These are phyloP conservation scores for Myriosclerotinia scirpicola DNA, from an alignment of 2,329 filamentous ascomycete genomes.

Conservation along the genomic window DNA sequence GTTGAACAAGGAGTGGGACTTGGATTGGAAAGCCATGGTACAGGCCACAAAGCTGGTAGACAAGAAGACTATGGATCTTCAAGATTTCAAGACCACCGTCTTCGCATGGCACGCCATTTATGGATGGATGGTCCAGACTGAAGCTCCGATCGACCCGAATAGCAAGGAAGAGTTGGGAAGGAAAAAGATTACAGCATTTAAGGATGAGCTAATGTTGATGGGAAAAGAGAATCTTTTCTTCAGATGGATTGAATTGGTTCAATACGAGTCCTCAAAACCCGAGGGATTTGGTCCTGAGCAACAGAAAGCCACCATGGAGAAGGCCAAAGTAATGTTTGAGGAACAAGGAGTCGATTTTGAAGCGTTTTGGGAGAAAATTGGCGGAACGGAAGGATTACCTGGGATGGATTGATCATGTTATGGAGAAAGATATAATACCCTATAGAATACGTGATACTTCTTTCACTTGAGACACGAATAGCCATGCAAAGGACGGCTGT, in stretches of 20 bases:
- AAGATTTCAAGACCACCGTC: slow-evolving; percentile 71
- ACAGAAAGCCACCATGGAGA: slow-evolving; percentile 69
- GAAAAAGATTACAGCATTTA: slow-evolving; percentile 77
- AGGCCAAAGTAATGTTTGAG: slow-evolving; percentile 75
- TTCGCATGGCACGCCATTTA: slow-evolving; percentile 66
- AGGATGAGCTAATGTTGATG: slow-evolving; percentile 69
- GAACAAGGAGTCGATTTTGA: slow-evolving; percentile 80
- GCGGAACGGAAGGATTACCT: slow-evolving; percentile 58
- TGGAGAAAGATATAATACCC: slow-evolving; percentile 12
- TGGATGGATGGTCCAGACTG: slow-evolving; percentile 72
- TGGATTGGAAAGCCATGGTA: slow-evolving; percentile 83
- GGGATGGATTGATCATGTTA: slow-evolving; percentile 45
- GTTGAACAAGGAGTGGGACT: slow-evolving; percentile 81
- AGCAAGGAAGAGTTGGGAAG: slow-evolving; percentile 61
- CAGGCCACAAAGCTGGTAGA: slow-evolving; percentile 69
- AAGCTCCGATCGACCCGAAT: slow-evolving; percentile 49
- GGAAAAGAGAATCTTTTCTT: slow-evolving; percentile 90
- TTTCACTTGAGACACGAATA: not conserved
- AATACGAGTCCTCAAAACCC: slow-evolving; percentile 78
- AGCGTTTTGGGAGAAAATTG: slow-evolving; percentile 70
- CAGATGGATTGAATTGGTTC: slow-evolving; percentile 88
- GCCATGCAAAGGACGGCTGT: not conserved
- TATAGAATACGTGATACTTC: slow-evolving; percentile 9
- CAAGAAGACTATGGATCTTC: slow-evolving; percentile 55
- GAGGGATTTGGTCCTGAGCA: slow-evolving; percentile 75